Evolutionary conservation across 2,329 filamentous ascomycete species (phyloP), one percentile per base, ranked within the genome.

Genomic region (Botrytis aclada): DNA sequence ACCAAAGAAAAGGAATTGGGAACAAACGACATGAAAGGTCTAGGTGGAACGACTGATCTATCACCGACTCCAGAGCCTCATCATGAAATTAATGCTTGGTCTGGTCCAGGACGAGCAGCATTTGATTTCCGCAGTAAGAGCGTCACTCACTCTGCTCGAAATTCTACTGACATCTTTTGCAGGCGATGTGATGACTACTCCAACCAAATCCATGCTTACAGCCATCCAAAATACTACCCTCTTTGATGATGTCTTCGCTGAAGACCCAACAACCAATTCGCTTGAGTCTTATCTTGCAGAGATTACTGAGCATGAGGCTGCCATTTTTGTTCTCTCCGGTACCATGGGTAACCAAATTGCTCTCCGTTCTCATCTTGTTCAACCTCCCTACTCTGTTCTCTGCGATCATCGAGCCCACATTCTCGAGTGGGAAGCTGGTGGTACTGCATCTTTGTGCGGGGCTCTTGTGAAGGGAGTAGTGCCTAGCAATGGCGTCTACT

Each of bases 331-430:
- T 72, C 86, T 97, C 74, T 96, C 93, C 0, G 95, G 95, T 5
- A 97, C 95, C 7, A 97, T 97, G 94, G 94, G 94, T 58, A 98
- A 98, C 83, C 94, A 97, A 81, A 85, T 98, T 29, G 91, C 92
- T 0, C 86, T 97, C 60, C 89, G 95, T 56, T 87, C 92, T 1
- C 92, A 96, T 74, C 86, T 98, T 22, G 87, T 85, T 0, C 91
- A 93, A 74, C 94, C 95, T 22, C 95, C 95, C 0, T 90, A 97
- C 81, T 88, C 88, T 12, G 88, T 98, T 8, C 84, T 98, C 14
- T 93, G 92, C 77, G 95, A 98, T 80, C 85, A 90, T 75, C 88
- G 93, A 47, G 88, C 90, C 7, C 95, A 98, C 80, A 92, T 98
- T 73, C 84, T 93, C 73, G 85, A 89, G 58, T 90, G 87, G 75